These are phyloP conservation scores for Desmodesmus armatus DNA, from an alignment of 139 green algal genomes.

Conservation along the genomic window DNA sequence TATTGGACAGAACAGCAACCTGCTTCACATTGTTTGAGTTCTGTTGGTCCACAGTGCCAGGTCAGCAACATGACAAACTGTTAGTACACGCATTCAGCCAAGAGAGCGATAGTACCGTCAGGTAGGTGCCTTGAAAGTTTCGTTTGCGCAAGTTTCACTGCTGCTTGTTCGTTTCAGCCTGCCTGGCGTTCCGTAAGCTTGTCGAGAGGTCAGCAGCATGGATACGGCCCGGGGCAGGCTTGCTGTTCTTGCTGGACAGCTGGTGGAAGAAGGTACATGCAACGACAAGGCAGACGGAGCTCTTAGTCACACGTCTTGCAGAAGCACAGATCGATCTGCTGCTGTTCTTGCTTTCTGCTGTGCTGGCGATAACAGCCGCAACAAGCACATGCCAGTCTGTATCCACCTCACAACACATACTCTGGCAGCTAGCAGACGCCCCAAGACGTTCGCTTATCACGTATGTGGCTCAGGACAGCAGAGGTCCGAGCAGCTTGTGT, in stretches of 20 bases:
- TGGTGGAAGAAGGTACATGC: slow-evolving; percentile 12
- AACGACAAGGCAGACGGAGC: not conserved
- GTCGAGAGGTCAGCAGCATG: not conserved
- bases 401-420: no score
- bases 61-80: not conserved
- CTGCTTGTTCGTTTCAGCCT: not conserved
- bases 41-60: not conserved
- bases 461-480: no score
- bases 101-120: not conserved
- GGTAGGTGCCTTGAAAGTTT: not conserved
- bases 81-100: not conserved
- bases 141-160: not conserved
- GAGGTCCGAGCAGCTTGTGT: no score
- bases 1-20: no score
- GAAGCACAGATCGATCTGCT: not conserved
- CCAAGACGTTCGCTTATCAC: not conserved
- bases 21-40: not conserved
- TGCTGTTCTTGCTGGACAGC: slow-evolving; percentile 12
- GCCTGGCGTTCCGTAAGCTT: not conserved
- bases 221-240: slow-evolving; percentile 17
- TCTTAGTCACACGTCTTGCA: not conserved
- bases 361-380: not conserved
- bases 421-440: no score
- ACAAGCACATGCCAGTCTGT: no score
- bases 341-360: not conserved